Percentiles rank a stretch among this genome's conserved stretches.
These are phyloP conservation scores for Musa beccarii DNA, from an alignment of 176 grass and related monocot genomes.

Conservation along the genomic window DNA sequence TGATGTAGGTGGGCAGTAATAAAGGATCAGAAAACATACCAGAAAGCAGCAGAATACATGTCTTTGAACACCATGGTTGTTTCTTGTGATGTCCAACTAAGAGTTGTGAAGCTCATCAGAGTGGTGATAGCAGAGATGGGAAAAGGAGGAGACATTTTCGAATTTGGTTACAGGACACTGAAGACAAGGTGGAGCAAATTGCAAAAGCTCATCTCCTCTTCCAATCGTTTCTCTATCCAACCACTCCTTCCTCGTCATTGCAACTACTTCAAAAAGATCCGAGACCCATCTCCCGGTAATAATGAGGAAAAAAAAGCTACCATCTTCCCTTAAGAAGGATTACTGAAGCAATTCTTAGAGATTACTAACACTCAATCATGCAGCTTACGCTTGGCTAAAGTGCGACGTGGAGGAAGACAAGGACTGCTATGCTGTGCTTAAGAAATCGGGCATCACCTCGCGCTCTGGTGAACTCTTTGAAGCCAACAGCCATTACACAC, in stretches of 20 bases:
- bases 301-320: background rate
- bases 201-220: slow-evolving; percentile 30
- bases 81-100: slow-evolving; percentile 66
- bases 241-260: slow-evolving; percentile 44
- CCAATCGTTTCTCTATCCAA: slow-evolving; percentile 61
- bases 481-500: slow-evolving; percentile 29
- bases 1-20: slow-evolving; percentile 67
- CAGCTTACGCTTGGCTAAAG: slow-evolving; percentile 83
- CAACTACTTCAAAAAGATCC: slow-evolving; percentile 46
- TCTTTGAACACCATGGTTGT: slow-evolving; percentile 28
- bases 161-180: slow-evolving; percentile 48
- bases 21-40: slow-evolving; percentile 41
- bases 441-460: slow-evolving; percentile 44
- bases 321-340: background rate
- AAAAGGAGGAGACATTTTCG: slow-evolving; percentile 48
- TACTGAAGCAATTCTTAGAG: background rate
- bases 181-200: slow-evolving; percentile 41
- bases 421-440: slow-evolving; percentile 38
- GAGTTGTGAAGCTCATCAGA: slow-evolving; percentile 46
- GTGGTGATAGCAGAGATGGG: slow-evolving; percentile 41
- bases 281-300: slow-evolving; percentile 59
- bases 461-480: slow-evolving; percentile 1
- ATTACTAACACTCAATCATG: background rate
- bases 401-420: slow-evolving; percentile 63
- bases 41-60: slow-evolving; percentile 27